Evolutionary conservation across 2,329 filamentous ascomycete genomes (phyloP).

Genomic region (Penicillium sp.): DNA sequence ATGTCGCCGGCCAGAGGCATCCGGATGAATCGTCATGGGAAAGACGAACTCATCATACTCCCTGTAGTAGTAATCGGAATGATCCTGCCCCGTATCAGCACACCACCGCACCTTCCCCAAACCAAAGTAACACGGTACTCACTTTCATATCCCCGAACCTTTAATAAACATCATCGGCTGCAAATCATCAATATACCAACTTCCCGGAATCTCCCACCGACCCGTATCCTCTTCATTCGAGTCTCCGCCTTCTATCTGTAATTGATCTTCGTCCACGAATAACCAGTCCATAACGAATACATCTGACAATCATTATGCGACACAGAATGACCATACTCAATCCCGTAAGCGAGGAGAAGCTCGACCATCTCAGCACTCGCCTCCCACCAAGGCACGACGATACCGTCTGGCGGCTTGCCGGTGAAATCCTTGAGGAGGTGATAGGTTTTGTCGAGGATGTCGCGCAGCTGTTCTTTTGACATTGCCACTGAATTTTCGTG

Average conservation of each 20-base stretch:
- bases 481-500: constrained; percentile 73
- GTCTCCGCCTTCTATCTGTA: constrained; percentile 43
- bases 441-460: constrained; percentile 75
- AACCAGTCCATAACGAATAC: constrained; percentile 45
- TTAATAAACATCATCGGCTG: constrained; percentile 50
- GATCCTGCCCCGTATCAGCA: constrained; percentile 45
- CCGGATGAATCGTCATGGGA: constrained; percentile 74
- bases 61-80: constrained; percentile 68
- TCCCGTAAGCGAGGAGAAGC: constrained; percentile 43
- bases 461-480: constrained; percentile 71
- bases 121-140: background rate
- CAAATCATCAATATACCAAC: constrained; percentile 47
- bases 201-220: constrained; percentile 45
- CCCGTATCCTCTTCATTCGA: constrained; percentile 48
- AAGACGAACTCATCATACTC: constrained; percentile 77
- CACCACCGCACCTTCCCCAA: too few species aligned
- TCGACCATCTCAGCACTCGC: constrained; percentile 64
- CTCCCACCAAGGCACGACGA: constrained; percentile 76
- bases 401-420: constrained; percentile 70
- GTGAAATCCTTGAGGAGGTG: constrained; percentile 70
- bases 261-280: constrained; percentile 47
- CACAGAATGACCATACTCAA: constrained; percentile 48
- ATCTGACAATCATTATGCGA: constrained; percentile 46
- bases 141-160: constrained; percentile 49
- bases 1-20: constrained; percentile 69